Conservation (phyloP, 176 grass and related monocot species). For the Aegilops umbellulata region DNA sequence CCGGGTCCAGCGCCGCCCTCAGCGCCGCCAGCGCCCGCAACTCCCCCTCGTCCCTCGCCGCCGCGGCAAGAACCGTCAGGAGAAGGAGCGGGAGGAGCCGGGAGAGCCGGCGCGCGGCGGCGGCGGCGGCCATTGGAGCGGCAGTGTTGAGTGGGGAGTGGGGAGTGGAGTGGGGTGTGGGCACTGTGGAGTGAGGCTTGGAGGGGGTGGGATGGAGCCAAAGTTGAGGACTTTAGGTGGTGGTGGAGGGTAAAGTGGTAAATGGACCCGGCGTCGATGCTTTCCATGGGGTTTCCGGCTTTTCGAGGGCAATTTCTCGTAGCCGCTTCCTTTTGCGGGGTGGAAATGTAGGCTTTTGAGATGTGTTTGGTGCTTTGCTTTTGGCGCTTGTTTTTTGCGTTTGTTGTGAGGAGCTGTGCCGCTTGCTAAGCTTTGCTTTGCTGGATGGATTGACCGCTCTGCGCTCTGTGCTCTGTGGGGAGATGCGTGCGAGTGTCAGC, state of each 20-base stretch:
- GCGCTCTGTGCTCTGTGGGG: not conserved
- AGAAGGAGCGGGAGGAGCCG: not conserved
- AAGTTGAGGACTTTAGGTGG: not conserved
- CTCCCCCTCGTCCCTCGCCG: slow-evolving; percentile 34
- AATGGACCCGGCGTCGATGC: not conserved
- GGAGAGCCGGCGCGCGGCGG: not conserved
- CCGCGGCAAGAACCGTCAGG: not conserved
- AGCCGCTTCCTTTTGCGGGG: not conserved
- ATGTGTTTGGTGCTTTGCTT: not conserved
- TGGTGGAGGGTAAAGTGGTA: not conserved
- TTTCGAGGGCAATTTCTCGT: not conserved
- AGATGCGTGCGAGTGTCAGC: not conserved
- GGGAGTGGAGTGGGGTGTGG: not conserved
- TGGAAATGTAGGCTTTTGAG: not conserved
- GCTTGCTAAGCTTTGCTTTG: no score
- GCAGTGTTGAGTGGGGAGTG: not conserved
- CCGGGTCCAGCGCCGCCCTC: slow-evolving; percentile 57
- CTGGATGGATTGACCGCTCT: not conserved
- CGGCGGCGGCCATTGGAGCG: slow-evolving; percentile 33
- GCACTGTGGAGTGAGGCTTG: not conserved
- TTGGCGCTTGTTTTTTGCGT: not conserved
- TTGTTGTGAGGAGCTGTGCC: not conserved
- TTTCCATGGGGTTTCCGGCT: not conserved
- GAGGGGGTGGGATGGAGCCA: not conserved
- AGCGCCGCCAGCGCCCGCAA: slow-evolving; percentile 54